Percentiles rank a stretch among this genome's conserved stretches.
phyloP scores from a whole-genome alignment of 176 grass and related monocot genomes.

The Zea mays region DNA sequence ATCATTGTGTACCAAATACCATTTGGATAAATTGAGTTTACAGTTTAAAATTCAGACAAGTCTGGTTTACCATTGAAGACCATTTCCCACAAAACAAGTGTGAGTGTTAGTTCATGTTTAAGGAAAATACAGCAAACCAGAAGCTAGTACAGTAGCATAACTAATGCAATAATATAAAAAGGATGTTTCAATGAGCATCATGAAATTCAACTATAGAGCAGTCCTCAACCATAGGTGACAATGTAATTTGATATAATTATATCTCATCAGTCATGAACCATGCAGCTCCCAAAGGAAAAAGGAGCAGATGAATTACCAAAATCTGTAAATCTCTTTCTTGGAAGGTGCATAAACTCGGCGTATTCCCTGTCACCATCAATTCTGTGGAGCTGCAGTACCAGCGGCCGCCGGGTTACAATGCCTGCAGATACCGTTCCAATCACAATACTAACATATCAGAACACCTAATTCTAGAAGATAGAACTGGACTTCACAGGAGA shows the following conservation, averaged over 20 bases:
- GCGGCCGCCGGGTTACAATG: conserved; percentile 90
- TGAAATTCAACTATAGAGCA: background rate
- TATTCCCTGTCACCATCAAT: conserved; percentile 87
- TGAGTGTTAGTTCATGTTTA: background rate
- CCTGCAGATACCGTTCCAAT: conserved; percentile 52
- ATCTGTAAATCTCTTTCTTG: conserved; percentile 91
- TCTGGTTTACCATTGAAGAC: background rate
- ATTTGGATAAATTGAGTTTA: background rate
- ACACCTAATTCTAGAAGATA: background rate
- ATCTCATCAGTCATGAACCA: conserved; percentile 12
- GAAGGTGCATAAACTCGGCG: conserved; percentile 96
- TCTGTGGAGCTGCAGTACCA: conserved; percentile 94
- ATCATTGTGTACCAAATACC: conserved; percentile 13
- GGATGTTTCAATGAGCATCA: background rate
- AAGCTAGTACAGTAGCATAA: conserved; percentile 11
- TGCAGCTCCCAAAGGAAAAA: background rate
- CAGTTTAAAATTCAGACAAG: background rate
- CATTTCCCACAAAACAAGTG: background rate
- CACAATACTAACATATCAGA: background rate
- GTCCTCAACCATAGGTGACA: background rate
- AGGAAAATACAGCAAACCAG: background rate
- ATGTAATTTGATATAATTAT: background rate
- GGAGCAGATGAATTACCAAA: conserved; percentile 57
- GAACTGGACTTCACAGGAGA: background rate
- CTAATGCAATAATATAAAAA: background rate